Percentiles rank a stretch among this genome's conserved stretches.
Evolutionary conservation across 176 grass and related monocot species (phyloP).

Genomic region (Alloteropsis semialata): DNA sequence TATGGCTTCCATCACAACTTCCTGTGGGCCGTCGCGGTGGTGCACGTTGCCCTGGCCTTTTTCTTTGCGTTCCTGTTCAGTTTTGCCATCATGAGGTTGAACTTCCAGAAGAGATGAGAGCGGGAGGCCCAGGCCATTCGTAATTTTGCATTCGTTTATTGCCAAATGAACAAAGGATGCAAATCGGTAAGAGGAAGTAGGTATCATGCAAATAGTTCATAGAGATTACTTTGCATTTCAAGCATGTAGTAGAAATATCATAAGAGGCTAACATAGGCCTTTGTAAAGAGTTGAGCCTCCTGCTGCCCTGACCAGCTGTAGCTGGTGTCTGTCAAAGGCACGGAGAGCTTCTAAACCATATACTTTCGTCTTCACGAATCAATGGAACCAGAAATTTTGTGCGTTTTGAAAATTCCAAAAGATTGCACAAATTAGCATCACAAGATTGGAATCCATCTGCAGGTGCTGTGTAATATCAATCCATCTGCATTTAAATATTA

Average conservation of each 20-base stretch:
- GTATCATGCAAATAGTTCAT: conserved; percentile 33
- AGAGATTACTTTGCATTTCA: conserved; percentile 39
- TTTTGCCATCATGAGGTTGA: conserved; percentile 75
- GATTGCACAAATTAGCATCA: no score
- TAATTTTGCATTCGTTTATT: conserved; percentile 18
- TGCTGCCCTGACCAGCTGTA: conserved; percentile 16
- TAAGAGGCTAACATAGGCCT: conserved; percentile 15
- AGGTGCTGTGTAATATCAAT: no score
- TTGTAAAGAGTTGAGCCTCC: background rate
- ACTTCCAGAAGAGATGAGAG: conserved; percentile 81
- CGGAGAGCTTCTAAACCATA: conserved; percentile 9
- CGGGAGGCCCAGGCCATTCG: background rate
- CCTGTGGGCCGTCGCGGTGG: conserved; percentile 54
- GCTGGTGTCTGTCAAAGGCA: conserved; percentile 7
- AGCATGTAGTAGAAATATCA: conserved; percentile 20
- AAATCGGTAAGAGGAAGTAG: background rate
- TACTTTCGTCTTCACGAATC: conserved; percentile 7
- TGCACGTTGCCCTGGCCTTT: conserved; percentile 46
- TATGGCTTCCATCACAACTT: conserved; percentile 66
- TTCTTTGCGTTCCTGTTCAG: conserved; percentile 75
- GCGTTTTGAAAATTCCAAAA: background rate
- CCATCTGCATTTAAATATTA: no score
- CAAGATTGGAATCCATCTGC: no score
- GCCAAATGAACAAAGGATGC: background rate
- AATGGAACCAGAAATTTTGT: conserved; percentile 35